Conservation (phyloP, 371 early-diverging fungal genomes). For the Circinella umbellata region DNA sequence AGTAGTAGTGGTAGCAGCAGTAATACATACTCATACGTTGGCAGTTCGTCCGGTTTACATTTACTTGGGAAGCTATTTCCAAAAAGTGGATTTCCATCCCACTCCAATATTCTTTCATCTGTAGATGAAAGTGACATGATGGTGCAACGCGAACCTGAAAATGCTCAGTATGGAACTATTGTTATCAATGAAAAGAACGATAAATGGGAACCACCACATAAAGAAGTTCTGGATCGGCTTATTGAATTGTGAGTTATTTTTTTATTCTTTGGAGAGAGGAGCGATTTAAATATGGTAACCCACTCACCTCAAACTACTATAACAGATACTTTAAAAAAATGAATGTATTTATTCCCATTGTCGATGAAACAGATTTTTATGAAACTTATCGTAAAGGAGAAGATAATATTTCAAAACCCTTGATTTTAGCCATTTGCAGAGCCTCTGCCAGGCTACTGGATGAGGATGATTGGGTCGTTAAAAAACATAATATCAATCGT, state of each 20-base stretch:
- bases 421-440: slow-evolving; percentile 31
- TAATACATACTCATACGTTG: slow-evolving; percentile 28
- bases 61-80: slow-evolving; percentile 34
- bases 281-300: neutral
- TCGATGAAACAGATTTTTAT: slow-evolving; percentile 44
- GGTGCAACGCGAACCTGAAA: slow-evolving; percentile 9
- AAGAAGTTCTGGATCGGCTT: slow-evolving; percentile 31
- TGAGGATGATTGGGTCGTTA: slow-evolving; percentile 26
- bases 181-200: neutral
- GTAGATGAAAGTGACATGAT: slow-evolving; percentile 37
- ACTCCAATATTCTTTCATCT: slow-evolving; percentile 2
- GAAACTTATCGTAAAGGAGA: slow-evolving; percentile 18
- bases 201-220: slow-evolving; percentile 40
- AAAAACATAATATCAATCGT: slow-evolving; percentile 28
- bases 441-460: slow-evolving; percentile 26
- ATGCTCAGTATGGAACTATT: too few species aligned
- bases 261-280: neutral
- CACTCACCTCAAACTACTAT: neutral
- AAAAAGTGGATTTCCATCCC: slow-evolving; percentile 3
- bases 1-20: neutral
- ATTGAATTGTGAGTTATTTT: slow-evolving; percentile 27
- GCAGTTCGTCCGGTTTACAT: slow-evolving; percentile 49
- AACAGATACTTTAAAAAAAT: slow-evolving; percentile 31
- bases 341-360: slow-evolving; percentile 37
- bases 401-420: slow-evolving; percentile 12